phyloP scores from a whole-genome alignment of 139 green algal species.

The Micromonas pusilla region DNA sequence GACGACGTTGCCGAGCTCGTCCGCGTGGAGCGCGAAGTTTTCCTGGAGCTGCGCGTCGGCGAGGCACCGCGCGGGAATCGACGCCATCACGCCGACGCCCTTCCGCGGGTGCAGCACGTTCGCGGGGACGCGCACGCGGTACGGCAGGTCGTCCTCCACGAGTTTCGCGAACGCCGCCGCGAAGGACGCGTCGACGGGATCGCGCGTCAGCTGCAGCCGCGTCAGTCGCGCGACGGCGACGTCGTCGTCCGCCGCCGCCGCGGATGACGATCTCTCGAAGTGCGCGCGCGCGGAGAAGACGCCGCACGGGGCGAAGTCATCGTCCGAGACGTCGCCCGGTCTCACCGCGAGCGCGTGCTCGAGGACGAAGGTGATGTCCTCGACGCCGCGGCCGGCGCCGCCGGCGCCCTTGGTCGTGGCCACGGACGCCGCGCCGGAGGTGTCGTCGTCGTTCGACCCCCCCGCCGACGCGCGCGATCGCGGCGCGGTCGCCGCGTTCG shows the following conservation, averaged over 20 bases:
- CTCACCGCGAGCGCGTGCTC: not conserved
- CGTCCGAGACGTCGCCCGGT: not conserved
- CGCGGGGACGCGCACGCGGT: not conserved
- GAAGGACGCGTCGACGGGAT: not conserved
- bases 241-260: not conserved
- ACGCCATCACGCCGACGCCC: not conserved
- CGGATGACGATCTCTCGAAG: not conserved
- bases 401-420: not conserved
- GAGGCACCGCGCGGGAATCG: not conserved
- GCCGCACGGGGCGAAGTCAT: not conserved
- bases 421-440: not conserved
- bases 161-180: not conserved
- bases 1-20: not conserved
- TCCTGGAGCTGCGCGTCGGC: not conserved
- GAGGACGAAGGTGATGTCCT: slow-evolving; percentile 6
- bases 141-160: not conserved
- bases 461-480: too few species aligned
- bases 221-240: not conserved
- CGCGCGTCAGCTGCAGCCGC: not conserved
- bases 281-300: not conserved
- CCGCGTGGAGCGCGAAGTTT: slow-evolving; percentile 1
- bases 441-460: not conserved
- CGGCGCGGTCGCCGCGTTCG: too few species aligned
- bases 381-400: not conserved
- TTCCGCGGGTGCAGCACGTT: not conserved